phyloP scores from a whole-genome alignment of 2,329 filamentous ascomycete genomes.

The Botryosphaeria agaves region DNA sequence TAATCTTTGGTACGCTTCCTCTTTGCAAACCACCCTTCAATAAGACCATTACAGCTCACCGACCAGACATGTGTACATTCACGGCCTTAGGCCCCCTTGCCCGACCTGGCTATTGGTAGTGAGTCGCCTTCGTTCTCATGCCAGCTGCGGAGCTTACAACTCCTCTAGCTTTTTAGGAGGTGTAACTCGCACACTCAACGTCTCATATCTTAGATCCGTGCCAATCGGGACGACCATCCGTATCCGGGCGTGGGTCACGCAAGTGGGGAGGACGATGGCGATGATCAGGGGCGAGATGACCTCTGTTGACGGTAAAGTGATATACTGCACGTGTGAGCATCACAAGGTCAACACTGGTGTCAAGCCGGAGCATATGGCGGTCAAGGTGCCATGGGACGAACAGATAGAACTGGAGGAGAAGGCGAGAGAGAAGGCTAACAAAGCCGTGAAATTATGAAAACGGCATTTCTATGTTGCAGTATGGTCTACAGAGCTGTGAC shows the following conservation, averaged over 20 bases:
- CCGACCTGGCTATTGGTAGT: conserved; percentile 32
- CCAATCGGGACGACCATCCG: conserved; percentile 27
- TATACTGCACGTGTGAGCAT: conserved; percentile 34
- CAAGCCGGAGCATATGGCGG: conserved; percentile 19
- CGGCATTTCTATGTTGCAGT: too few species aligned
- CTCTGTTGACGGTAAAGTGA: conserved; percentile 27
- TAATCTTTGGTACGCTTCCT: conserved; percentile 14
- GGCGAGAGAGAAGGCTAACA: conserved; percentile 1
- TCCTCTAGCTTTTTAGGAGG: conserved; percentile 28
- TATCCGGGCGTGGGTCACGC: conserved; percentile 24
- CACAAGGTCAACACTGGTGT: conserved; percentile 32
- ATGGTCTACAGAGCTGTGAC: too few species aligned
- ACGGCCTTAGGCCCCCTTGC: conserved; percentile 31
- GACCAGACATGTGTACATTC: conserved; percentile 24
- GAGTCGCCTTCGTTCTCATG: conserved; percentile 4
- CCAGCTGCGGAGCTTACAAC: not conserved
- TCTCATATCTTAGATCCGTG: conserved; percentile 33
- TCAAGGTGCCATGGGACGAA: conserved; percentile 26
- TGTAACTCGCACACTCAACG: conserved; percentile 30
- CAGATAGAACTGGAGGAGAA: conserved; percentile 16
- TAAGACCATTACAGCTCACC: too few species aligned
- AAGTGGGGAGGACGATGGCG: conserved; percentile 33
- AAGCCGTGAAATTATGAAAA: not conserved
- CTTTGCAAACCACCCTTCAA: too few species aligned
- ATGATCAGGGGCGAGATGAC: conserved; percentile 33